These are phyloP conservation scores for Glaciozyma antarctica DNA, from an alignment of 768 basidiomycete genomes.

Conservation along the genomic window DNA sequence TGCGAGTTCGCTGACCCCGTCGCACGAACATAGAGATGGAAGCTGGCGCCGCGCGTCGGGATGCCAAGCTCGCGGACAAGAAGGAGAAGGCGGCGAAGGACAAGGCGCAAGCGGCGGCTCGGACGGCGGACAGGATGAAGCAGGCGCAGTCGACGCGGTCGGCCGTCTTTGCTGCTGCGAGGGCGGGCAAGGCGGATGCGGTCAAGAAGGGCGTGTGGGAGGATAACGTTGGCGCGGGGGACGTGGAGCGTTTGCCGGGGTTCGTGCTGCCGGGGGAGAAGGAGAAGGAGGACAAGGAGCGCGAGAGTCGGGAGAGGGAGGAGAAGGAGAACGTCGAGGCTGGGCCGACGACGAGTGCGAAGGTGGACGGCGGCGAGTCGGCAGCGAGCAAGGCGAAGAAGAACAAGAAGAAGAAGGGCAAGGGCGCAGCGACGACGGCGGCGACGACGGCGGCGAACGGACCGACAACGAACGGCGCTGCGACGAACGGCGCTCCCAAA, in stretches of 20 bases:
- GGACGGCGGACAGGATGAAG: constrained; percentile 31
- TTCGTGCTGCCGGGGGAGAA: background rate
- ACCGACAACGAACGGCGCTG: background rate
- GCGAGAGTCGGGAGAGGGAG: constrained; percentile 22
- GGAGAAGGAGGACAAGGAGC: background rate
- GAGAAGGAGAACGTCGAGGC: constrained; percentile 36
- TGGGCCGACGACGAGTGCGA: background rate
- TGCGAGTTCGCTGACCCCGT: background rate
- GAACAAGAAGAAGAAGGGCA: constrained; percentile 42
- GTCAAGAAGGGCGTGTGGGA: constrained; percentile 64
- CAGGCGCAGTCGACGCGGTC: constrained; percentile 53
- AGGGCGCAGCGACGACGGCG: constrained; percentile 37
- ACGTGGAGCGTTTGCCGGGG: constrained; percentile 56
- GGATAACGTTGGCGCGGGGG: constrained; percentile 58
- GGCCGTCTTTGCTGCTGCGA: constrained; percentile 57
- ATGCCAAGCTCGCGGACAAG: constrained; percentile 11
- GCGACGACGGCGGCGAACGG: background rate
- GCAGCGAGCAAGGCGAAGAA: constrained; percentile 6
- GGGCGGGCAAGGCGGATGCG: constrained; percentile 46
- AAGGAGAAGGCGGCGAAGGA: constrained; percentile 5
- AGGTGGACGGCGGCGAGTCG: constrained; percentile 42
- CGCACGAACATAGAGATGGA: constrained; percentile 8
- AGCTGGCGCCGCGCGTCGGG: constrained; percentile 11
- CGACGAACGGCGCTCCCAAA: too few relatives aligned
- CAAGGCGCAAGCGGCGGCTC: background rate